Conservation (phyloP, 1,284 basidiomycete species). For the Cryptococcus amylolentus region DNA sequence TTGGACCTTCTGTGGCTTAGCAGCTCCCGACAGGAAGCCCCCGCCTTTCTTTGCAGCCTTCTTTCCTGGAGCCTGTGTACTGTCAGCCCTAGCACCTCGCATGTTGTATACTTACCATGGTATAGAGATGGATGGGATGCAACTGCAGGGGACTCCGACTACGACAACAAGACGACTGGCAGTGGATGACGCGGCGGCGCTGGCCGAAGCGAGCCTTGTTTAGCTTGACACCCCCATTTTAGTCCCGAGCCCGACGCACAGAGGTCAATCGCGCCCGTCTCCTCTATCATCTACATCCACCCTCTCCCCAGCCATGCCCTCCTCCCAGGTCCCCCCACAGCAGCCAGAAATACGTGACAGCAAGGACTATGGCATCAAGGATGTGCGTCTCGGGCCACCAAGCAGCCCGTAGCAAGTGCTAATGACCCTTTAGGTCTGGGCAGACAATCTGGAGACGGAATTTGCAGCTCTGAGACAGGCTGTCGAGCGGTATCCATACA, state of each 20-base stretch:
- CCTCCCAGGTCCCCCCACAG: background rate
- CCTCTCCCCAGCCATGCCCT: background rate
- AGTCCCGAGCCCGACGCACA: too few species aligned
- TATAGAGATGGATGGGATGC: background rate
- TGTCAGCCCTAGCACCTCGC: background rate
- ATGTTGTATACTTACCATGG: background rate
- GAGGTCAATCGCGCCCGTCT: too few species aligned
- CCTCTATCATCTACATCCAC: too few species aligned
- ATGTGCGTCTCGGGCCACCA: conserved; percentile 21
- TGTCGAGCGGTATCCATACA: conserved; percentile 87
- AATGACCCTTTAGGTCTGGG: conserved; percentile 66
- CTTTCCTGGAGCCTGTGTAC: conserved; percentile 74
- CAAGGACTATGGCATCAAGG: conserved; percentile 41
- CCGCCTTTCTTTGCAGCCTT: conserved; percentile 83
- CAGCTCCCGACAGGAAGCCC: conserved; percentile 61
- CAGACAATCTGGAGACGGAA: conserved; percentile 85
- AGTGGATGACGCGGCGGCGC: too few species aligned
- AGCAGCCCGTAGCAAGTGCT: background rate
- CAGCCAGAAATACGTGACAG: conserved; percentile 7
- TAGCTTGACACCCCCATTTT: too few species aligned
- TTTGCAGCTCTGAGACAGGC: conserved; percentile 81
- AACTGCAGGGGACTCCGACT: background rate
- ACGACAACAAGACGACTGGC: background rate
- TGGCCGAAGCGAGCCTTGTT: too few species aligned
- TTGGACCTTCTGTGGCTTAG: conserved; percentile 58